A percentile compares a stretch with the other conserved stretches of the same genome.
Conservation (phyloP, 2,329 filamentous ascomycete genomes). For the Rasamsonia emersonii region DNA sequence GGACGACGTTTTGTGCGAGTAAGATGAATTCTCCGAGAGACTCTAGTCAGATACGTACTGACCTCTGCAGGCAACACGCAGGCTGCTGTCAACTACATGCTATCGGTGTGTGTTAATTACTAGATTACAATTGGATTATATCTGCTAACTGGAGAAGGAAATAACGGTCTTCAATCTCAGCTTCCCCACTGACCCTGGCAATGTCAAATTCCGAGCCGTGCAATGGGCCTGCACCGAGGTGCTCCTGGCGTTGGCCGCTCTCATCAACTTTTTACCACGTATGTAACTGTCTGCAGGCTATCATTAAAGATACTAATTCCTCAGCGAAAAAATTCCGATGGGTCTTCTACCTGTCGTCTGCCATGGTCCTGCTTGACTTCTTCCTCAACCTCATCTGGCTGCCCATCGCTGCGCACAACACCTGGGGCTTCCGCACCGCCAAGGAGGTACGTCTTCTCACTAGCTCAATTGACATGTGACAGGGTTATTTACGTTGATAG, state of each 20-base stretch:
- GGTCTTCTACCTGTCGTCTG: conserved; percentile 44
- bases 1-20: conserved; percentile 52
- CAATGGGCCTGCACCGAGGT: conserved; percentile 53
- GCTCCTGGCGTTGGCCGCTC: conserved; percentile 41
- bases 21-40: conserved; percentile 7
- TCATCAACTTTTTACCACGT: conserved; percentile 46
- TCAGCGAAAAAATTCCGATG: conserved; percentile 38
- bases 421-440: conserved; percentile 50
- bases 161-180: conserved; percentile 49
- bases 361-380: conserved; percentile 50
- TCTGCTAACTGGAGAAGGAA: conserved; percentile 38
- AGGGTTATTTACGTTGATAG: no score
- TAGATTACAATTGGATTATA: not conserved
- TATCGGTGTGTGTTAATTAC: conserved; percentile 35
- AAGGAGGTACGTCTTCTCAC: no score
- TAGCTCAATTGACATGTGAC: no score
- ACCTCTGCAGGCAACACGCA: conserved; percentile 38
- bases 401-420: conserved; percentile 48
- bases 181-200: conserved; percentile 45
- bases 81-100: conserved; percentile 45
- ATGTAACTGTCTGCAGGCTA: conserved; percentile 14
- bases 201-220: conserved; percentile 51
- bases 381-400: conserved; percentile 54
- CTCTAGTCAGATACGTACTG: conserved; percentile 1
- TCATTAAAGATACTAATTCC: conserved; percentile 18